A percentile compares a stretch with the other conserved stretches of the same genome.
Evolutionary conservation across 495 filamentous ascomycete genomes (phyloP).

Genomic region (Neurospora africana): DNA sequence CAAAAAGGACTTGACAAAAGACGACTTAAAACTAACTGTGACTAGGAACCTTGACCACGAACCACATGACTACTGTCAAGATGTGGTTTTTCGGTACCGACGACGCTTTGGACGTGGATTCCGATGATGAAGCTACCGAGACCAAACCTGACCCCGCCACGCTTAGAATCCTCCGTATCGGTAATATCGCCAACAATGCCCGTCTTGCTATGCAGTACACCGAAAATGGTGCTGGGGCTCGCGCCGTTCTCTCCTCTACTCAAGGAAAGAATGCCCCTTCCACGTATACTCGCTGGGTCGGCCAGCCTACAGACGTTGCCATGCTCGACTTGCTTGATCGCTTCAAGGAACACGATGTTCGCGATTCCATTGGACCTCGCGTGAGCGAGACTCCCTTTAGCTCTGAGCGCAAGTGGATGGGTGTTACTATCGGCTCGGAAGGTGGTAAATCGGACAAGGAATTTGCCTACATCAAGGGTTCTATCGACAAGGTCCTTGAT

Average conservation of each 20-base stretch:
- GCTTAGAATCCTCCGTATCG: conserved; percentile 70
- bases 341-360: conserved; percentile 81
- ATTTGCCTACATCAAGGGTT: conserved; percentile 88
- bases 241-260: conserved; percentile 68
- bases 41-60: conserved; percentile 79
- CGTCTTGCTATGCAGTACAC: conserved; percentile 51
- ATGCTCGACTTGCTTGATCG: conserved; percentile 84
- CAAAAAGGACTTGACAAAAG: neutral
- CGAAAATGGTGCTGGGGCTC: conserved; percentile 56
- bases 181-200: conserved; percentile 94
- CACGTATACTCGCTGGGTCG: conserved; percentile 80
- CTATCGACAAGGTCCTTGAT: conserved; percentile 75
- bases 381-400: conserved; percentile 85
- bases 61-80: conserved; percentile 96
- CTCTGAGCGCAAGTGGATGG: conserved; percentile 99
- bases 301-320: conserved; percentile 94
- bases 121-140: conserved; percentile 50
- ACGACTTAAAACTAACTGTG: neutral
- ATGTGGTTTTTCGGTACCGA: conserved; percentile 82
- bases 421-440: conserved; percentile 65
- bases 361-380: conserved; percentile 69
- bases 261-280: conserved; percentile 47
- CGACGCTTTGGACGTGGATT: conserved; percentile 62
- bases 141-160: conserved; percentile 59
- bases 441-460: conserved; percentile 45